Conservation (phyloP, 2,329 filamentous ascomycete species). For the Didymella sp. region DNA sequence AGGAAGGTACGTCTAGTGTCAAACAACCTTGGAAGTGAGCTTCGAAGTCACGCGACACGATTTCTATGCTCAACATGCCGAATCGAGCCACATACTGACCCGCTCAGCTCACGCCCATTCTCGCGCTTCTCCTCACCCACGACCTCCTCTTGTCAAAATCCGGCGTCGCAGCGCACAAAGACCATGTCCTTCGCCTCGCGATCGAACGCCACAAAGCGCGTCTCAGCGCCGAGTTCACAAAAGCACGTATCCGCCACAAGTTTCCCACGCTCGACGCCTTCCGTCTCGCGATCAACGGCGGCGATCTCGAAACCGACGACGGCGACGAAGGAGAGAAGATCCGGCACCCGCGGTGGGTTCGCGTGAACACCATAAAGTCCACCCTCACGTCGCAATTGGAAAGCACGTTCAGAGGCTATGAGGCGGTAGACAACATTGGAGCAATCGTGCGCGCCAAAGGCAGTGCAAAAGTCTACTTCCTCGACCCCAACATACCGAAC, state of each 20-base stretch:
- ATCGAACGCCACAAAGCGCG: conserved; percentile 83
- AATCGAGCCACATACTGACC: conserved; percentile 16
- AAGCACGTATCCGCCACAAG: conserved; percentile 74
- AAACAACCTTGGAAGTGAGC: neutral
- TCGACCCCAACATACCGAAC: conserved; percentile 85
- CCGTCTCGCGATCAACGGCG: conserved; percentile 62
- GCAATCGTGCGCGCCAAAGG: conserved; percentile 60
- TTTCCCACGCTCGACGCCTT: conserved; percentile 73
- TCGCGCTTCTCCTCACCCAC: conserved; percentile 84
- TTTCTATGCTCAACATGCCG: neutral
- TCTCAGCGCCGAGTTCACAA: conserved; percentile 81
- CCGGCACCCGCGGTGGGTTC: conserved; percentile 86
- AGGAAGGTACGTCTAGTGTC: conserved; percentile 71
- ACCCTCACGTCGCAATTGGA: conserved; percentile 74
- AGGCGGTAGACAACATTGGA: conserved; percentile 61
- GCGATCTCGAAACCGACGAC: conserved; percentile 34
- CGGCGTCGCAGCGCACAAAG: conserved; percentile 80
- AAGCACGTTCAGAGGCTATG: conserved; percentile 73
- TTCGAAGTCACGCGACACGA: neutral
- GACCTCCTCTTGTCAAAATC: conserved; percentile 82
- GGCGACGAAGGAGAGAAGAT: conserved; percentile 52
- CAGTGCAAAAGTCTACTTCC: conserved; percentile 62
- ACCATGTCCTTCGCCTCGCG: conserved; percentile 77
- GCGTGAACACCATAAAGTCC: conserved; percentile 80
- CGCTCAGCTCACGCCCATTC: conserved; percentile 74